Percentiles rank a stretch among this genome's conserved stretches.
These are phyloP conservation scores for Desmodesmus armatus DNA, from an alignment of 139 green algal species.

Conservation along the genomic window DNA sequence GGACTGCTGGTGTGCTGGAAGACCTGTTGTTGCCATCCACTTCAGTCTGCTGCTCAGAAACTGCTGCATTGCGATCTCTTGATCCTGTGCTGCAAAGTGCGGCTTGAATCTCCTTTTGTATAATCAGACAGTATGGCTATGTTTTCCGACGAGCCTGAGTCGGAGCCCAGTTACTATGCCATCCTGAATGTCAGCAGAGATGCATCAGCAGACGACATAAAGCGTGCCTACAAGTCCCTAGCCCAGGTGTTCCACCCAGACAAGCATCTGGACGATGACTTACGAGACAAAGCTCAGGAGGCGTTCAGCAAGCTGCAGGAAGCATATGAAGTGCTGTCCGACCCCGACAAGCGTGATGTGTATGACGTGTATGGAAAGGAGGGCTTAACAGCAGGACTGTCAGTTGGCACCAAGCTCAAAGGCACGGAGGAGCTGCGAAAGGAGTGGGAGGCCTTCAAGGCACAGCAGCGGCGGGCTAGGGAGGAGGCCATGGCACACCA, in stretches of 20 bases:
- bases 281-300: conserved; percentile 57
- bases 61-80: no score
- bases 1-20: no score
- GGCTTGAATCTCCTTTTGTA: no score
- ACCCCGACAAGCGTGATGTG: conserved; percentile 51
- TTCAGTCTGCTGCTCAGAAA: no score
- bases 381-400: conserved; percentile 49
- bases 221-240: conserved; percentile 21
- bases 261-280: conserved; percentile 61
- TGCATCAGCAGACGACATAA: conserved; percentile 46
- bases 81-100: no score
- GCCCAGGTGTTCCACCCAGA: conserved; percentile 69
- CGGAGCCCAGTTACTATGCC: conserved; percentile 60
- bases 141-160: background rate
- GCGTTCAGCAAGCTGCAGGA: conserved; percentile 61
- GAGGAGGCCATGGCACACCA: conserved; percentile 26
- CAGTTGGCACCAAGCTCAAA: conserved; percentile 52
- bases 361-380: conserved; percentile 62
- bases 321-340: conserved; percentile 51
- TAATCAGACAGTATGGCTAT: background rate
- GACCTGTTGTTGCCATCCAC: no score
- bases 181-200: conserved; percentile 65
- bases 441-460: conserved; percentile 53
- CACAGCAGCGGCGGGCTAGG: background rate
- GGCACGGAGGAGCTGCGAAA: conserved; percentile 46